These are phyloP conservation scores for Ambispora gerdemannii DNA, from an alignment of 192 early-diverging fungal species.

Conservation along the genomic window DNA sequence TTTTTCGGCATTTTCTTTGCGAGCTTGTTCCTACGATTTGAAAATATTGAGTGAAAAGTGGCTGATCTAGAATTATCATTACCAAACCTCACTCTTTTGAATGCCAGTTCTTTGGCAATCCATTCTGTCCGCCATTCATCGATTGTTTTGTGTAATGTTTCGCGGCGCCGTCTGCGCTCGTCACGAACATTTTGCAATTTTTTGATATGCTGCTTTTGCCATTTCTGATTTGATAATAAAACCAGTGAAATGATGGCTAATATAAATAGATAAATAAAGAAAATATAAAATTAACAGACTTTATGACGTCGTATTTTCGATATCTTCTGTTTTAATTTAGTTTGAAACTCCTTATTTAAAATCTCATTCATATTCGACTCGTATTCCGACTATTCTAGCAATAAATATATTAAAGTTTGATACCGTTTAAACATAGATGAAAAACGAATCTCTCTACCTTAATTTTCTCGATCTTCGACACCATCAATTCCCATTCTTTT, in stretches of 20 bases:
- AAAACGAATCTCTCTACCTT: background rate
- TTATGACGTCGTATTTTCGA: slow-evolving; percentile 26
- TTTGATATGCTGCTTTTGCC: slow-evolving; percentile 32
- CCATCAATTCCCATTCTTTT: slow-evolving; percentile 2
- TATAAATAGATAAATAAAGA: background rate
- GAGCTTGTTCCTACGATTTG: slow-evolving; percentile 26
- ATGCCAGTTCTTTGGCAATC: slow-evolving; percentile 27
- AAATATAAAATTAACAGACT: background rate
- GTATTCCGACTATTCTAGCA: background rate
- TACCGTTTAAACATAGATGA: background rate
- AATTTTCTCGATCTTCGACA: slow-evolving; percentile 1
- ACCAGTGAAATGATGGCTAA: background rate
- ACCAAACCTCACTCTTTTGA: slow-evolving; percentile 30
- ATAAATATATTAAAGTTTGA: background rate
- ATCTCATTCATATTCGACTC: background rate
- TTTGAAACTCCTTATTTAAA: background rate
- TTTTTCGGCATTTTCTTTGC: slow-evolving; percentile 25
- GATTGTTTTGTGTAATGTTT: slow-evolving; percentile 34
- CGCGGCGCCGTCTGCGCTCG: slow-evolving; percentile 26
- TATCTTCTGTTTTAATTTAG: slow-evolving; percentile 21
- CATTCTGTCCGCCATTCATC: slow-evolving; percentile 34
- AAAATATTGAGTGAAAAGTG: background rate
- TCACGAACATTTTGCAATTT: slow-evolving; percentile 31
- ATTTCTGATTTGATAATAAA: slow-evolving; percentile 12
- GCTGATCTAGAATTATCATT: slow-evolving; percentile 9